Base-by-base conservation (phyloP, 139 green algal species). In the Prasinococcaceae sp. region DNA sequence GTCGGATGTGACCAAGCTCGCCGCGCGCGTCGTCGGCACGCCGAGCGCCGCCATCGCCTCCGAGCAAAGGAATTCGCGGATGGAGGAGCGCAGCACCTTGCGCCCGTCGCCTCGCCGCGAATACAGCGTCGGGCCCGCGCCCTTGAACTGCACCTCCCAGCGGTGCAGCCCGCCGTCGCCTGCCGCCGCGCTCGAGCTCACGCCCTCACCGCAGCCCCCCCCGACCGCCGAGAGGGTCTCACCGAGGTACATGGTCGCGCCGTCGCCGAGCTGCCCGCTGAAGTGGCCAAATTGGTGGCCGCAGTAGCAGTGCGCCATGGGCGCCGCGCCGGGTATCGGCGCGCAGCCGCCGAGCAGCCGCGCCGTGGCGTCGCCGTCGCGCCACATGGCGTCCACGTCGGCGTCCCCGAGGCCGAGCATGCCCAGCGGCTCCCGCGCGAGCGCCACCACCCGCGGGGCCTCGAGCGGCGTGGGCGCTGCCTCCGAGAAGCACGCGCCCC, bases 191-290 rank as follows among this genome's bases (percentile, higher is more conserved):
- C 43, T 74, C 27, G 4, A 73, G 73, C 27, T 45, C 14, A 2
- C 20, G 42, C 33, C 66, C 72, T 3, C 25, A 3, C n/a, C 32
- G 0, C 49, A 6, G 12, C 6, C 1, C 20, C 49, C 49, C 23
- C 68, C 62, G 9, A 80, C 58, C 63, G 92, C 77, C 30, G 2
- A 19, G 0, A 80, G 82, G 39, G 92, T 19, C 74, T 80, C 66
- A 77, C 75, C 74, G 22, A 80, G 56, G 3, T 59, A 85, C 55
- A 94, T 92, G n/a, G 81, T 84, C 0, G 83, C 59, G 0, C 85
- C 85, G 54, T 94, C 85, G 1, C 83, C 83, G 52, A 93, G 68
- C 67, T 93, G 84, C 10, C 79, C 81, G 39, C 75, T 73, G 66
- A 67, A 78, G n/a, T 59, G 35, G 6, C 81, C 81, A 72, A 92